These are phyloP conservation scores for Amphirosellinia nigrospora DNA, from an alignment of 495 filamentous ascomycete genomes.

Conservation along the genomic window DNA sequence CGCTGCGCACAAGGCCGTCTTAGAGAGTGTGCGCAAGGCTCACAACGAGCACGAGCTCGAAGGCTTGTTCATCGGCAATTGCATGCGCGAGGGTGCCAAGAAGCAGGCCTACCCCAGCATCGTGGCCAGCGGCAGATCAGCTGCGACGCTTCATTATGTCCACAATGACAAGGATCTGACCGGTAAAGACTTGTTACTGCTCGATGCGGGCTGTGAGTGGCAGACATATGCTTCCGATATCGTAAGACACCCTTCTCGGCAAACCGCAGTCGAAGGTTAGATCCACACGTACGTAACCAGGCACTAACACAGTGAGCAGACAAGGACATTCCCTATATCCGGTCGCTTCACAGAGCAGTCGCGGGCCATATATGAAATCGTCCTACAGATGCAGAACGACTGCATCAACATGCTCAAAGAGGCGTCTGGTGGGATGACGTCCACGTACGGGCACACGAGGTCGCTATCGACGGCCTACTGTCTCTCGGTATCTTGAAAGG, in stretches of 20 bases:
- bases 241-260: slow-evolving; percentile 33
- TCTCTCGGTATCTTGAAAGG: slow-evolving; percentile 76
- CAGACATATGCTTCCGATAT: slow-evolving; percentile 85
- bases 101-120: slow-evolving; percentile 88
- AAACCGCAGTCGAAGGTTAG: neutral
- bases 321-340: slow-evolving; percentile 82
- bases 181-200: slow-evolving; percentile 73
- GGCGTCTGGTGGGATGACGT: slow-evolving; percentile 83
- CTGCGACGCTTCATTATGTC: slow-evolving; percentile 87
- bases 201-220: slow-evolving; percentile 87
- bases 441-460: slow-evolving; percentile 75
- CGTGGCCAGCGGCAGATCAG: slow-evolving; percentile 75
- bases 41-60: slow-evolving; percentile 85
- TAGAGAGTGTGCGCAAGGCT: slow-evolving; percentile 67
- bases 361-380: slow-evolving; percentile 81
- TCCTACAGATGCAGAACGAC: slow-evolving; percentile 81
- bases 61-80: slow-evolving; percentile 75
- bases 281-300: neutral
- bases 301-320: slow-evolving; percentile 46
- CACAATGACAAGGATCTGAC: slow-evolving; percentile 72
- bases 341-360: slow-evolving; percentile 78
- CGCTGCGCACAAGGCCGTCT: slow-evolving; percentile 74
- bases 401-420: slow-evolving; percentile 76
- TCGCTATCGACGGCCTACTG: slow-evolving; percentile 81
- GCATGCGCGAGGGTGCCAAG: slow-evolving; percentile 73